Conservation (phyloP, 2,329 filamentous ascomycete genomes). For the Aspergillus sp. region DNA sequence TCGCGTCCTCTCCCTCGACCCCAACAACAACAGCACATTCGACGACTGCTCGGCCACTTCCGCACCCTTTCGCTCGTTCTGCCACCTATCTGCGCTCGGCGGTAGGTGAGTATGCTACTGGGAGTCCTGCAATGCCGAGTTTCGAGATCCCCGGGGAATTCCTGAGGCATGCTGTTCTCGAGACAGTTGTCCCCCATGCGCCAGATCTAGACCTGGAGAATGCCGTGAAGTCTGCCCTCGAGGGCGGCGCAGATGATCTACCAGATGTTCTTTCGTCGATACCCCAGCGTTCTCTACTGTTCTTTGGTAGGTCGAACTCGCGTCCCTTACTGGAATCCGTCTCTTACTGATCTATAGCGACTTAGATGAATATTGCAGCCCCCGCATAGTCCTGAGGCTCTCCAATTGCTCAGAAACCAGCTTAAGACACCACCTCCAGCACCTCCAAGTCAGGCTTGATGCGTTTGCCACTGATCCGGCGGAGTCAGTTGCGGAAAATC, state of each 20-base stretch:
- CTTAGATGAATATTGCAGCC: conserved; percentile 46
- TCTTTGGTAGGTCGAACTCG: conserved; percentile 37
- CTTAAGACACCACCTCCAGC: conserved; percentile 40
- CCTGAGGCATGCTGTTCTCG: conserved; percentile 33
- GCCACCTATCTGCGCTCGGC: background rate
- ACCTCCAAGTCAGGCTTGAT: conserved; percentile 44
- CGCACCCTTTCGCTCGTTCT: too few species aligned
- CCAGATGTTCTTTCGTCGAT: conserved; percentile 40
- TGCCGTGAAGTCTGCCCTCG: conserved; percentile 37
- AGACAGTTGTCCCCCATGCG: conserved; percentile 36
- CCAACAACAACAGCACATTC: too few species aligned
- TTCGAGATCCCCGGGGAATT: conserved; percentile 32
- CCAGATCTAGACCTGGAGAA: conserved; percentile 30
- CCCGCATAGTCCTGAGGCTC: conserved; percentile 44
- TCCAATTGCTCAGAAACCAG: conserved; percentile 40
- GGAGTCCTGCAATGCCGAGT: conserved; percentile 22
- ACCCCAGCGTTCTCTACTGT: conserved; percentile 42
- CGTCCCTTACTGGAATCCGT: conserved; percentile 11
- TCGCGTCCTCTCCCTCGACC: conserved; percentile 3
- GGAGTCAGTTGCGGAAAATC: conserved; percentile 33
- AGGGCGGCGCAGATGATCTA: conserved; percentile 34
- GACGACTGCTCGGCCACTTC: too few species aligned
- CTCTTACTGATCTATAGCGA: conserved; percentile 42
- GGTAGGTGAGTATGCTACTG: conserved; percentile 16
- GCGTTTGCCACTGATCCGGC: conserved; percentile 35